phyloP scores from a whole-genome alignment of 352 stramenopile species.

The Blastocystis sp. region DNA sequence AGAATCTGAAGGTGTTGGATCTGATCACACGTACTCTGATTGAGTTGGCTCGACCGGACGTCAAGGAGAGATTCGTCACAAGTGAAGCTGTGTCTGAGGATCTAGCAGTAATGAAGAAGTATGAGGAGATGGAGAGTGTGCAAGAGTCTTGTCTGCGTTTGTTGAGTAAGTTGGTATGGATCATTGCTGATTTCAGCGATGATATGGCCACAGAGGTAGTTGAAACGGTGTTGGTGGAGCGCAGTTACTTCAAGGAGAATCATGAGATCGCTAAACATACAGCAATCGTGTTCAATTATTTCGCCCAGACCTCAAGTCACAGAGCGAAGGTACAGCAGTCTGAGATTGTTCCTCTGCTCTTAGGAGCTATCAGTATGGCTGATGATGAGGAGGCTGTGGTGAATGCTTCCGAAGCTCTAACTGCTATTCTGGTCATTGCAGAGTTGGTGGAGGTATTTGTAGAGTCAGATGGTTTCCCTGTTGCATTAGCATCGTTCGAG shows the following conservation, averaged over 20 bases:
- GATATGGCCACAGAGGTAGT: conserved; percentile 8
- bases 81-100: conserved; percentile 50
- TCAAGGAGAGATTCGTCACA: conserved; percentile 44
- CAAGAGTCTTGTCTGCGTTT: conserved; percentile 50
- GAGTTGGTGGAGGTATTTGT: conserved; percentile 35
- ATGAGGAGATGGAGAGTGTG: conserved; percentile 37
- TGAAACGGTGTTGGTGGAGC: conserved; percentile 38
- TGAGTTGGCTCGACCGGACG: conserved; percentile 27
- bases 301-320: conserved; percentile 19
- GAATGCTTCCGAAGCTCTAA: conserved; percentile 25
- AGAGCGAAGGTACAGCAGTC: conserved; percentile 49
- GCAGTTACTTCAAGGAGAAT: conserved; percentile 33
- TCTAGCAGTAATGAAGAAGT: conserved; percentile 60
- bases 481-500: background rate
- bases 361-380: background rate
- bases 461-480: background rate
- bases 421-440: background rate
- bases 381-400: conserved; percentile 37
- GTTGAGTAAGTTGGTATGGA: conserved; percentile 59
- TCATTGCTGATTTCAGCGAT: conserved; percentile 43
- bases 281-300: conserved; percentile 41
- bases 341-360: conserved; percentile 19
- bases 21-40: conserved; percentile 42
- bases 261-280: conserved; percentile 3
- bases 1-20: conserved; percentile 33